Evolutionary conservation across 441 rosid genomes (phyloP), one percentile per base, ranked within the genome.

Genomic region (Syzygium malaccense): DNA sequence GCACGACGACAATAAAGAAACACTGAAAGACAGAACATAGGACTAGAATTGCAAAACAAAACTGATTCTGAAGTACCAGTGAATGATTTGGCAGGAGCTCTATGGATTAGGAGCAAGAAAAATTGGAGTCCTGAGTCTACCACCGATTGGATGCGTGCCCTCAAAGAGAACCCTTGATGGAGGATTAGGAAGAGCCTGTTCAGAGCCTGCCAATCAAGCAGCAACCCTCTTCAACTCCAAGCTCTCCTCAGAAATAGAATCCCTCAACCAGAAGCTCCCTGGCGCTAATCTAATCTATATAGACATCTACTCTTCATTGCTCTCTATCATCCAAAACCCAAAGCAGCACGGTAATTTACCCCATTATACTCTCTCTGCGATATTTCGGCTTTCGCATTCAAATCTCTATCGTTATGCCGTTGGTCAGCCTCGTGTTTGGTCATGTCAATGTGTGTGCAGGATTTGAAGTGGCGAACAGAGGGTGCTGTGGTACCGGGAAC

Each of bases 131-230:
- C 26, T 95, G n/a, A 80, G 97, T 26, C 32, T 93, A 88, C 95
- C 96, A 0, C 93, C 95, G 23, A 86, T 94, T 45, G 97, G 98
- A 25, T 95, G 98, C 86, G 92, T 95, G 87, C 97, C 98, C 37
- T 88, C 94, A 4, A 97, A 94, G 88, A 91, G 96, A 92, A 93
- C 98, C 1, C 14, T 90, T 8, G 88, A 88, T 3, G 97, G 97
- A 78, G 98, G 98, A 25, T 6, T 90, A 13, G 58, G 57, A 75
- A 93, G 97, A 87, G 87, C 83, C 17, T 95, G 96, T 54, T 26
- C 87, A 14, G 89, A 92, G 14, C 18, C 32, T 19, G 91, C 85
- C 53, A 94, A 95, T 87, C 55, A 94, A 53, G 94, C 93, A 14
- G 94, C 95, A 13, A 7, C 14, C 23, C 88, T 92, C 89, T 93